Evolutionary conservation across 2,329 filamentous ascomycete genomes (phyloP).

Genomic region (Alternaria ventricosa): DNA sequence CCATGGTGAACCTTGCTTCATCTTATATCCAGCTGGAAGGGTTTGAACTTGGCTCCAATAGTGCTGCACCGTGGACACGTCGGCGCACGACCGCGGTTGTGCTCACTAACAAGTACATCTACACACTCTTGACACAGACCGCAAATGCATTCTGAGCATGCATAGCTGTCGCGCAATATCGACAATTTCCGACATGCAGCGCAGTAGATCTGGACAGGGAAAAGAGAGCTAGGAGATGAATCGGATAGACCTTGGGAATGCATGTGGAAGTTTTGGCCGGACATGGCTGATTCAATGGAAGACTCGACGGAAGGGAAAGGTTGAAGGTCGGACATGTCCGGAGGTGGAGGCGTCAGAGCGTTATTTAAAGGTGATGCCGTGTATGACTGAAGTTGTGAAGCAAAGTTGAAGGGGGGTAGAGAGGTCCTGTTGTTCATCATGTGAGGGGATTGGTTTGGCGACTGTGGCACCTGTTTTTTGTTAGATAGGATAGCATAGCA

Average conservation of each 20-base stretch:
- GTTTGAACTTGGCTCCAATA: constrained; percentile 81
- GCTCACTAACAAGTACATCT: constrained; percentile 76
- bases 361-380: constrained; percentile 91
- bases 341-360: constrained; percentile 79
- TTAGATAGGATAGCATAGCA: constrained; percentile 23
- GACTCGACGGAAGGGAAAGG: constrained; percentile 92
- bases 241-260: constrained; percentile 58
- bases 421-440: constrained; percentile 62
- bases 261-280: constrained; percentile 70
- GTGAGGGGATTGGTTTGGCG: constrained; percentile 60
- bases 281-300: constrained; percentile 72
- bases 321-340: constrained; percentile 58
- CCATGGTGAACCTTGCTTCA: constrained; percentile 50
- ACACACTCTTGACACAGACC: constrained; percentile 90
- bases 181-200: constrained; percentile 83
- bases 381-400: constrained; percentile 68
- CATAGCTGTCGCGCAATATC: constrained; percentile 81
- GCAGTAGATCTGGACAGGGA: constrained; percentile 84
- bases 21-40: constrained; percentile 82
- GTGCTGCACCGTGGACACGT: constrained; percentile 80
- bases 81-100: constrained; percentile 70
- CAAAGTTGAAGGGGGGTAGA: constrained; percentile 61
- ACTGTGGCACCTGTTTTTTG: constrained; percentile 52
- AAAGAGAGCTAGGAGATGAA: constrained; percentile 63
- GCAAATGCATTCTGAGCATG: constrained; percentile 95